These are phyloP conservation scores for Cercospora zeina DNA, from an alignment of 2,329 filamentous ascomycete species.

Conservation along the genomic window DNA sequence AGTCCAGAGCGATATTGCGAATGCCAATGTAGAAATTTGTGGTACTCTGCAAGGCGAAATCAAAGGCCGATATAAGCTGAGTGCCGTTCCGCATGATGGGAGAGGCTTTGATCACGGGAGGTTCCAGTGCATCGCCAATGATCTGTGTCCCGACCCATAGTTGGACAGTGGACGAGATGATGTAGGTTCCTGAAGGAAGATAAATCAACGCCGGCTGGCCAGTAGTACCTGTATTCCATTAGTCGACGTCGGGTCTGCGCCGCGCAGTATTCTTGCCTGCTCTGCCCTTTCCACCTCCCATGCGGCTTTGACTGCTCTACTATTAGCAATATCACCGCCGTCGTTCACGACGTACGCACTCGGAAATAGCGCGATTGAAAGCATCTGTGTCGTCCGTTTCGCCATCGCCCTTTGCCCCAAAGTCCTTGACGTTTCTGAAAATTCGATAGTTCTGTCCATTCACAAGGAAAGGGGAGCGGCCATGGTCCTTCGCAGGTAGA, in stretches of 20 bases:
- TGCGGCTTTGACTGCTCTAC: slow-evolving; percentile 18
- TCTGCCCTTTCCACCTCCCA: slow-evolving; percentile 17
- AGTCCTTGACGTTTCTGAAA: slow-evolving; percentile 51
- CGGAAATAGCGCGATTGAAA: slow-evolving; percentile 77
- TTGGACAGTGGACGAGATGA: slow-evolving; percentile 73
- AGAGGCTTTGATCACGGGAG: slow-evolving; percentile 66
- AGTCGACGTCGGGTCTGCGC: neutral
- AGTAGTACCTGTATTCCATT: slow-evolving; percentile 36
- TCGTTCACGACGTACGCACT: neutral
- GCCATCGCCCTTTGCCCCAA: slow-evolving; percentile 56
- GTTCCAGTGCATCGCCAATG: slow-evolving; percentile 70
- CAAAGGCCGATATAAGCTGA: slow-evolving; percentile 30
- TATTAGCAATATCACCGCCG: neutral
- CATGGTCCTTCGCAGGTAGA: slow-evolving; percentile 64
- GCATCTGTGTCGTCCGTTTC: slow-evolving; percentile 82
- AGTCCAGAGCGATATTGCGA: slow-evolving; percentile 37
- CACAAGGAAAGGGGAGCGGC: slow-evolving; percentile 62
- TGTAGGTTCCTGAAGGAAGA: slow-evolving; percentile 35
- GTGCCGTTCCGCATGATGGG: slow-evolving; percentile 25
- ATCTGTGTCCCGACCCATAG: slow-evolving; percentile 92
- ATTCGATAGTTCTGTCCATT: slow-evolving; percentile 59
- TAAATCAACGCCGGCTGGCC: slow-evolving; percentile 57
- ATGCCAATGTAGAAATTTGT: slow-evolving; percentile 38
- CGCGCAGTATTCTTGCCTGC: neutral
- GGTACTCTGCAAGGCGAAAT: slow-evolving; percentile 31